A percentile compares a stretch with the other conserved stretches of the same genome.
phyloP scores from a whole-genome alignment of 345 rosid species.

The Triadica sebifera region DNA sequence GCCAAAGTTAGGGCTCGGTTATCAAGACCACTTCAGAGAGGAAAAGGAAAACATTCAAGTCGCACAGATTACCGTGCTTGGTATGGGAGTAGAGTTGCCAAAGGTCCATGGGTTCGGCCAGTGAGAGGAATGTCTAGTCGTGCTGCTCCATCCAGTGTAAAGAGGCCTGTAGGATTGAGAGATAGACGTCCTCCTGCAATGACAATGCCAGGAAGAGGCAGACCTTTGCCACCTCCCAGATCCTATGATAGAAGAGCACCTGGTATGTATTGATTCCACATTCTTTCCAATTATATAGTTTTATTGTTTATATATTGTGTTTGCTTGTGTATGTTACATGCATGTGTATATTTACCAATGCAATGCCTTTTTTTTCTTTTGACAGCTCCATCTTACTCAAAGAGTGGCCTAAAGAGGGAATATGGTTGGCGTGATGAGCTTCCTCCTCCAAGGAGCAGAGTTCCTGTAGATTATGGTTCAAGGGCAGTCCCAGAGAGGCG shows the following conservation, averaged over 20 bases:
- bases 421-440: slow-evolving; percentile 70
- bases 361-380: slow-evolving; percentile 15
- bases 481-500: slow-evolving; percentile 76
- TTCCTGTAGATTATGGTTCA: slow-evolving; percentile 67
- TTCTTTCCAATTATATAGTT: neutral
- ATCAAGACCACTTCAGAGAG: slow-evolving; percentile 90
- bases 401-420: slow-evolving; percentile 77
- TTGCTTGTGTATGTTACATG: too few relatives aligned
- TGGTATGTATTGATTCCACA: slow-evolving; percentile 42
- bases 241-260: slow-evolving; percentile 84
- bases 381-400: slow-evolving; percentile 69
- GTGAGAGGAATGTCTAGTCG: slow-evolving; percentile 52
- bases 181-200: slow-evolving; percentile 74
- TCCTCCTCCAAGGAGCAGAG: slow-evolving; percentile 82
- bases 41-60: slow-evolving; percentile 56
- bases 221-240: slow-evolving; percentile 69
- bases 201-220: slow-evolving; percentile 63
- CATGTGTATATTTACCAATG: neutral
- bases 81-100: slow-evolving; percentile 53
- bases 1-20: slow-evolving; percentile 95
- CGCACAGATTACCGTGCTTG: slow-evolving; percentile 63
- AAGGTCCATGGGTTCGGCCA: slow-evolving; percentile 73
- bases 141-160: slow-evolving; percentile 52
- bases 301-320: too few relatives aligned
- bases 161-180: slow-evolving; percentile 55